These are phyloP conservation scores for Leccinellum albellum DNA, from an alignment of 768 basidiomycete species.

Conservation along the genomic window DNA sequence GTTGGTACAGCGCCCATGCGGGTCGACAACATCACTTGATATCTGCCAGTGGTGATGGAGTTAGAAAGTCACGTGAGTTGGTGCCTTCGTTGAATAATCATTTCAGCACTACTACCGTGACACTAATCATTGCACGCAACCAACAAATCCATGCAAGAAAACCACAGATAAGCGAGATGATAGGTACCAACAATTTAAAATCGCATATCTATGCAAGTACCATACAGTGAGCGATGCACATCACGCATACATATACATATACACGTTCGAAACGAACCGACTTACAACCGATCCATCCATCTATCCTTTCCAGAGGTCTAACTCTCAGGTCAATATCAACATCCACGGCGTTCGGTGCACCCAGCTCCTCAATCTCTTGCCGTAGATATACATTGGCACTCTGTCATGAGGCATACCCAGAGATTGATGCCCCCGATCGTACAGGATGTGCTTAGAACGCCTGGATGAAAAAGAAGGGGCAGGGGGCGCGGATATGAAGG, in stretches of 20 bases:
- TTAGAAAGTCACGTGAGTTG: no score
- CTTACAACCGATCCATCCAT: background rate
- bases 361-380: background rate
- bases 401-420: background rate
- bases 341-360: background rate
- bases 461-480: background rate
- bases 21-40: conserved; percentile 41
- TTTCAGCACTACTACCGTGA: no score
- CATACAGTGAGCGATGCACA: no score
- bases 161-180: no score
- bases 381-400: background rate
- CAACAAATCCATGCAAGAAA: no score
- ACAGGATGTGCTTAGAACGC: background rate
- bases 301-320: background rate
- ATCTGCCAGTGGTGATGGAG: no score
- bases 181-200: no score
- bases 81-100: no score
- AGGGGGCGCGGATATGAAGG: background rate
- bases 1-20: conserved; percentile 40
- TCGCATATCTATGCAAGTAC: no score
- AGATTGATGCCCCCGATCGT: background rate
- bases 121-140: no score
- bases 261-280: no score
- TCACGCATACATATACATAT: no score
- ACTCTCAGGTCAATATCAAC: background rate